Percentiles rank a stretch among this genome's conserved stretches.
Evolutionary conservation across 2,329 filamentous ascomycete species (phyloP).

Genomic region (Diplocarpon mali): DNA sequence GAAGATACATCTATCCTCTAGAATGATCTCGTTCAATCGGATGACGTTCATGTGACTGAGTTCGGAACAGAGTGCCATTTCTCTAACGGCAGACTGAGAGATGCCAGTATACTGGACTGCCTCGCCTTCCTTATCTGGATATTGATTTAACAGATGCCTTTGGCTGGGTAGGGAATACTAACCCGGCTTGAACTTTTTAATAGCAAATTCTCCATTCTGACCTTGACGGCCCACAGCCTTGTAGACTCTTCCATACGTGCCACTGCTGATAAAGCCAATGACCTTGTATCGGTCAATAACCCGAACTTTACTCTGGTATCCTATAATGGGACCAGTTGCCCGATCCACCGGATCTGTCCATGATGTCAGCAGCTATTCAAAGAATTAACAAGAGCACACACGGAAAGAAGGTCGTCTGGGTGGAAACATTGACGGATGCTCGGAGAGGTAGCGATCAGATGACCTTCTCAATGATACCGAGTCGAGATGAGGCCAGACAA

Average conservation of each 20-base stretch:
- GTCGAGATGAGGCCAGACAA: not conserved
- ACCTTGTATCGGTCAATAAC: conserved; percentile 93
- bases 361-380: conserved; percentile 28
- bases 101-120: conserved; percentile 91
- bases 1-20: conserved; percentile 98
- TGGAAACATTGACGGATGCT: conserved; percentile 22
- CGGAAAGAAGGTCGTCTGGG: conserved; percentile 20
- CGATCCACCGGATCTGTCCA: conserved; percentile 42
- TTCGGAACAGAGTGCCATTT: conserved; percentile 95
- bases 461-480: conserved; percentile 2
- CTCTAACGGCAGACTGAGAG: conserved; percentile 90
- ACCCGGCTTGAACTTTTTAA: conserved; percentile 67
- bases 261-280: conserved; percentile 94
- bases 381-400: conserved; percentile 24
- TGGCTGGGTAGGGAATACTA: not conserved
- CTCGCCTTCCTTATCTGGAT: conserved; percentile 83
- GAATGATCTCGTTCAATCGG: conserved; percentile 82
- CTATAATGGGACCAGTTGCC: conserved; percentile 32
- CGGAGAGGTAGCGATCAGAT: conserved; percentile 5
- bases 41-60: conserved; percentile 84
- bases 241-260: conserved; percentile 96
- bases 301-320: conserved; percentile 67
- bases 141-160: conserved; percentile 1
- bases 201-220: conserved; percentile 76
- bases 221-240: conserved; percentile 74